Percentiles rank a stretch among this genome's conserved stretches.
These are phyloP conservation scores for Lasiodiplodia citricola DNA, from an alignment of 2,329 filamentous ascomycete genomes.

Conservation along the genomic window DNA sequence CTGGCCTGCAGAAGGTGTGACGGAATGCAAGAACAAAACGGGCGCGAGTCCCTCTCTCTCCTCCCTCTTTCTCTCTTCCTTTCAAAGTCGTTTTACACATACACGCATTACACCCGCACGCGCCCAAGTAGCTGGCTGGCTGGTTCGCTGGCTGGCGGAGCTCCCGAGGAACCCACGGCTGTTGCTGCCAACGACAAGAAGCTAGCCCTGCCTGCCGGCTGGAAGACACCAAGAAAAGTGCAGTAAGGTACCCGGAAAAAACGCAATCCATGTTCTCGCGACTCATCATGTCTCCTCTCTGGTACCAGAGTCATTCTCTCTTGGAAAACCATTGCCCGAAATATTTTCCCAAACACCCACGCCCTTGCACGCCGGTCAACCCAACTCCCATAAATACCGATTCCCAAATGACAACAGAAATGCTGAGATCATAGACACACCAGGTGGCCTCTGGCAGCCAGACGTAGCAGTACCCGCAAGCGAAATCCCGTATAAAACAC, in stretches of 20 bases:
- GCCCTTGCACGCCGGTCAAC: background rate
- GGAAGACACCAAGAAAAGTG: background rate
- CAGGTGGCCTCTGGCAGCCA: background rate
- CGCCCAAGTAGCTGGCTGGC: background rate
- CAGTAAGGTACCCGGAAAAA: background rate
- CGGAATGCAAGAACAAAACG: background rate
- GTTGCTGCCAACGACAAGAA: background rate
- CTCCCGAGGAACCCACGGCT: background rate
- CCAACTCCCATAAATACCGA: background rate
- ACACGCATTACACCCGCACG: background rate
- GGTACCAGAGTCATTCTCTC: background rate
- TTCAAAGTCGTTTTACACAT: background rate
- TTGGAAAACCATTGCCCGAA: background rate
- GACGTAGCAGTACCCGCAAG: background rate
- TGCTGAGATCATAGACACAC: background rate
- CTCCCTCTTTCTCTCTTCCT: background rate
- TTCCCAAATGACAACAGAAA: constrained; percentile 1
- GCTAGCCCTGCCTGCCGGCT: background rate
- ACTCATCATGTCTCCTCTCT: background rate
- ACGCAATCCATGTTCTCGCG: background rate
- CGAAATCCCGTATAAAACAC: background rate
- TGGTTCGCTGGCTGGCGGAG: background rate
- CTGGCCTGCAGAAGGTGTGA: background rate
- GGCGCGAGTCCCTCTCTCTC: background rate
- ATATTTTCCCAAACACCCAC: background rate